Conservation (phyloP, 2,329 filamentous ascomycete species). For the Colletotrichum simmondsii region DNA sequence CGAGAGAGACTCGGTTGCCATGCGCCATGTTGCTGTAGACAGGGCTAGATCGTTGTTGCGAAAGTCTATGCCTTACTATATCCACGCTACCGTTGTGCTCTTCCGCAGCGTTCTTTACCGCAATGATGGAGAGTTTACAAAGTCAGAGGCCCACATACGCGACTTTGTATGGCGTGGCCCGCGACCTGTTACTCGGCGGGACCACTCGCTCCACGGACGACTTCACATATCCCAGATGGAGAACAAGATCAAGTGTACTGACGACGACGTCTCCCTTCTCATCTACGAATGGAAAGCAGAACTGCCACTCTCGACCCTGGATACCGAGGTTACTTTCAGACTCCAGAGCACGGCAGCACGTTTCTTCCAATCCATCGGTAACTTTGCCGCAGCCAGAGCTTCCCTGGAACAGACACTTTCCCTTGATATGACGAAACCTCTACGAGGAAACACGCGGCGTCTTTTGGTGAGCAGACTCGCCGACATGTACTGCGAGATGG, state of each 20-base stretch:
- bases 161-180: slow-evolving; percentile 38
- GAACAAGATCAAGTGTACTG: slow-evolving; percentile 47
- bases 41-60: slow-evolving; percentile 39
- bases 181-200: slow-evolving; percentile 36
- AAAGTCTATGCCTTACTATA: slow-evolving; percentile 45
- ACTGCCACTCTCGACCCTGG: slow-evolving; percentile 43
- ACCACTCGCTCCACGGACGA: slow-evolving; percentile 44
- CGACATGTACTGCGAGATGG: slow-evolving; percentile 43
- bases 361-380: slow-evolving; percentile 47
- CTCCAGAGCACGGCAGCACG: slow-evolving; percentile 45
- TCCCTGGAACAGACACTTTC: slow-evolving; percentile 45
- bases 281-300: slow-evolving; percentile 46
- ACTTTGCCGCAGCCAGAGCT: slow-evolving; percentile 41
- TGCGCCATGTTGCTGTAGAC: slow-evolving; percentile 39
- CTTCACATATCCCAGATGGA: slow-evolving; percentile 48
- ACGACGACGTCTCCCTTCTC: slow-evolving; percentile 40
- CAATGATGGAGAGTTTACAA: slow-evolving; percentile 39
- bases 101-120: slow-evolving; percentile 46
- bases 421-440: slow-evolving; percentile 39
- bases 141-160: slow-evolving; percentile 39
- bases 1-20: slow-evolving; percentile 42
- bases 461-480: slow-evolving; percentile 42
- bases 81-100: slow-evolving; percentile 42
- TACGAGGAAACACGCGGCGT: slow-evolving; percentile 39
- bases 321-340: slow-evolving; percentile 46